Base-by-base conservation (phyloP, 2,329 filamentous ascomycete genomes). In the Hymenoscyphus fraxineus region DNA sequence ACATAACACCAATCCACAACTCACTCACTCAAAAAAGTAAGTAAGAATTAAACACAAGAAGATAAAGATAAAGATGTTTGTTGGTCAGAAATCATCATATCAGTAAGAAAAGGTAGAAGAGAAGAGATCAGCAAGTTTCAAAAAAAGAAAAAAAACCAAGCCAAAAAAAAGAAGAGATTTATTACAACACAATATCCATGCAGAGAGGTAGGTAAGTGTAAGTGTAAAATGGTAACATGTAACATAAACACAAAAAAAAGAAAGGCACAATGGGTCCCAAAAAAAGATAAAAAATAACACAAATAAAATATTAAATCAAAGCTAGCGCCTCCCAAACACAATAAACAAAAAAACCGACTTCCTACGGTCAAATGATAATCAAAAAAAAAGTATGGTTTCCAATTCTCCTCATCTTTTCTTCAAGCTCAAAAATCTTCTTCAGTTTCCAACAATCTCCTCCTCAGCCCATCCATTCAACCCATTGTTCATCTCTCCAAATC, bases 401-500 rank as follows among this genome's bases (percentile, higher is more conserved):
- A 39, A n/a, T n/a, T 58, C 31, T n/a, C 56, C 15, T 39, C 56
- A 12, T 16, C 31, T 2, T 9, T 9, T 6, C 31, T 2, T 9
- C 27, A 27, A 6, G 15, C 31, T 59, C 10, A 13, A 16, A 2
- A 12, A 9, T 58, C 22, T 47, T 9, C 16, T 10, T 64, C 68
- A 75, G 40, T 75, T 73, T 16, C 69, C 69, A 31, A 69, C 71
- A 39, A 72, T 65, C 59, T 75, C 73, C 74, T 89, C 86, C 76
- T 89, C 86, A 41, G 85, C 85, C 87, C 87, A 89, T 62, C 86
- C 86, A 69, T 88, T 88, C 70, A 89, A 76, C 6, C 84, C 84
- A 66, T 73, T 69, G 72, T 86, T 85, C 64, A 88, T 86, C 59
- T 84, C 85, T 63, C 65, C 66, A 65, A 85, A 87, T 2, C 84